phyloP scores from a whole-genome alignment of 306 rosid species.

The Lithocarpus polystachyus region DNA sequence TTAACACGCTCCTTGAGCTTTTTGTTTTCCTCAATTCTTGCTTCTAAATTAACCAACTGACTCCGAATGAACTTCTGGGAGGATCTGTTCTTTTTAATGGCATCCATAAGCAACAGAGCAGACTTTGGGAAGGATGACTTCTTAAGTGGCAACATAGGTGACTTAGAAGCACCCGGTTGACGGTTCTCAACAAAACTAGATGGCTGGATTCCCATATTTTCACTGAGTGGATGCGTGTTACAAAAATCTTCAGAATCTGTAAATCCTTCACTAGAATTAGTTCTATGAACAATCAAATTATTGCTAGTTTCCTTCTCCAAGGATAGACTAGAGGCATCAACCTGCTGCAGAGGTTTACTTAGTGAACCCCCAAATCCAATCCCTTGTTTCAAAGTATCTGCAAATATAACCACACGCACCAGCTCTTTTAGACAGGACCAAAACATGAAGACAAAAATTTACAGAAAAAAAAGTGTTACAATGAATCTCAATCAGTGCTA shows the following conservation, averaged over 20 bases:
- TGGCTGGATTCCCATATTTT: conserved; percentile 26
- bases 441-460: neutral
- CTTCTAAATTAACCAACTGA: conserved; percentile 67
- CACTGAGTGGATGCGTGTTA: conserved; percentile 11
- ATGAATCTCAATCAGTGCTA: neutral
- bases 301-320: conserved; percentile 26
- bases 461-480: neutral
- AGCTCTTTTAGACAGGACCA: neutral
- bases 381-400: conserved; percentile 27
- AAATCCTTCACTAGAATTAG: conserved; percentile 26
- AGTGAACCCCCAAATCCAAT: conserved; percentile 17
- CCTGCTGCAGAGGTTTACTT: conserved; percentile 26
- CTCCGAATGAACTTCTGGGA: conserved; percentile 59
- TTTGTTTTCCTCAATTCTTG: conserved; percentile 79
- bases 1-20: conserved; percentile 52
- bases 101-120: conserved; percentile 64
- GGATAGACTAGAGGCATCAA: conserved; percentile 26
- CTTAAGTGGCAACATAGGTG: conserved; percentile 31
- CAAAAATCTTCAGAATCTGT: conserved; percentile 23
- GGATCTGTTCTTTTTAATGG: conserved; percentile 73
- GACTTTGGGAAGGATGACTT: conserved; percentile 56
- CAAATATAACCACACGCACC: conserved; percentile 7
- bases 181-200: conserved; percentile 17
- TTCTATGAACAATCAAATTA: conserved; percentile 17
- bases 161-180: conserved; percentile 26